Evolutionary conservation across 75 land plant species (phyloP), one percentile per base, ranked within the genome.

Genomic region (Pinus albicaulis): DNA sequence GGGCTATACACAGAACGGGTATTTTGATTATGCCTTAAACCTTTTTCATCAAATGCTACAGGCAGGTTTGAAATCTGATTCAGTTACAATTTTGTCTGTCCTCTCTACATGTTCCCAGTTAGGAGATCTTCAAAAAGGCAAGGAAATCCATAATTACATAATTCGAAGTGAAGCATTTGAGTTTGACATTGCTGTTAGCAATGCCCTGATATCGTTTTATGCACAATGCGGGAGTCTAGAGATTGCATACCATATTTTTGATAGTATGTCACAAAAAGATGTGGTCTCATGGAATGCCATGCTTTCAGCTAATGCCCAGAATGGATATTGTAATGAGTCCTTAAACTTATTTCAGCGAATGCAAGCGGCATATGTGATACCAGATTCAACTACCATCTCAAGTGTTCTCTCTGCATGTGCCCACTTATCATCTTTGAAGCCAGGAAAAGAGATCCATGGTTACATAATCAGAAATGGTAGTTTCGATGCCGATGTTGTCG

Each of bases 51-150:
- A 82, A 15, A 73, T 88, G 55, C 65, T 14, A 74, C 23, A 34
- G n/a, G 68, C 79, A 38, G 84, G 80, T 0, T 7, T 76, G 10
- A 24, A 20, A 10, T 88, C 92, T 48, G 87, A 90, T 61, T 3
- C 84, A 15, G 90, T 81, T 57, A 88, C 92, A 3, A 79, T 85
- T 79, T 48, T 48, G 12, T 48, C 53, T 48, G 12, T 48, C 53
- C 53, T 48, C 53, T 48, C 53, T 48, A 48, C 53, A 48, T 48
- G 53, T 48, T 48, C 53, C 53, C 53, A 48, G 53, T 48, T 48
- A 48, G 12, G 53, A 48, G 53, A 48, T 48, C 53, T 48, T 48
- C 53, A 48, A 48, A 48, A 48, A 48, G 53, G 53, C 53, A 48
- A 48, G 53, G 53, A 48, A 11, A 48, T 48, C 2, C 53, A 48